Conservation (phyloP, 768 basidiomycete species). For the Suillus decipiens region DNA sequence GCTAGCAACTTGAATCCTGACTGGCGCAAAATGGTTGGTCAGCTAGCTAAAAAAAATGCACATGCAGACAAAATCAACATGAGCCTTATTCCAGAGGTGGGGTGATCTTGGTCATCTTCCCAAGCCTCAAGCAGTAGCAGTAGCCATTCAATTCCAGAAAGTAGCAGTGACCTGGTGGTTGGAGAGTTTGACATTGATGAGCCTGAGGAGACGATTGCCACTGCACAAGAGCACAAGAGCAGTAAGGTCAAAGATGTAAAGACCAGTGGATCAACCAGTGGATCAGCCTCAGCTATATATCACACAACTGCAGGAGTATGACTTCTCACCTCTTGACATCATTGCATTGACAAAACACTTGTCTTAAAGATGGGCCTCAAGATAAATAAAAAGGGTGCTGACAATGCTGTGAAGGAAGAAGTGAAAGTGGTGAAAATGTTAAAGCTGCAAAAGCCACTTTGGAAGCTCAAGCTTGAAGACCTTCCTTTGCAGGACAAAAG, state of each 20-base stretch:
- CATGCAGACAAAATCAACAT: neutral
- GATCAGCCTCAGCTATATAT: too few species aligned
- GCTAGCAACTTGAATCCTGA: neutral
- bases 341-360: too few species aligned
- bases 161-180: neutral
- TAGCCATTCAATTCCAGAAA: neutral
- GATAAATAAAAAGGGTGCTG: neutral
- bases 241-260: neutral
- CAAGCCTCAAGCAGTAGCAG: neutral
- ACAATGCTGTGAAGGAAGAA: conserved; percentile 1
- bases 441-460: neutral
- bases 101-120: neutral
- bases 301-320: neutral
- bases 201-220: neutral
- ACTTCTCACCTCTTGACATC: too few species aligned
- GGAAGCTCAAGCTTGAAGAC: neutral
- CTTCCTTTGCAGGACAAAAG: conserved; percentile 3
- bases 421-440: neutral
- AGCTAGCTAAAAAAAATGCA: neutral
- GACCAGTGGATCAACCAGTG: neutral
- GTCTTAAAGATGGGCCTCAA: conserved; percentile 4
- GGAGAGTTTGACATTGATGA: conserved; percentile 5
- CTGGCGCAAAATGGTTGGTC: neutral
- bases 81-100: neutral
- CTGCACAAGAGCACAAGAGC: neutral